These are phyloP conservation scores for Hirsutella rhossiliensis DNA, from an alignment of 2,329 filamentous ascomycete species.

Conservation along the genomic window DNA sequence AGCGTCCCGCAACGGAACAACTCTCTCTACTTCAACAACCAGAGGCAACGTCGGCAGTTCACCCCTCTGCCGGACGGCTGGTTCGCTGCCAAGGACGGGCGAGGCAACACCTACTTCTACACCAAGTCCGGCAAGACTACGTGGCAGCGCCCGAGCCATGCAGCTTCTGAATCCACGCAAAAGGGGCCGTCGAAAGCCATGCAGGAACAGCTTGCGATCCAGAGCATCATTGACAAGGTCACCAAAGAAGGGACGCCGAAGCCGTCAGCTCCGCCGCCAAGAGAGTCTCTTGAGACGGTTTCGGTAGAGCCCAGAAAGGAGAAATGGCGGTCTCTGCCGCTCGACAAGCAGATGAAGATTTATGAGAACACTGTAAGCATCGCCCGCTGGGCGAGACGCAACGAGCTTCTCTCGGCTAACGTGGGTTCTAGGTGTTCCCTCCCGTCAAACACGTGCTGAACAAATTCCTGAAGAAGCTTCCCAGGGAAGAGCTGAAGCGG, in stretches of 20 bases:
- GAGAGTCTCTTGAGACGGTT: slow-evolving; percentile 44
- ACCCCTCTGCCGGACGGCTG: slow-evolving; percentile 67
- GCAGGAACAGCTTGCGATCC: slow-evolving; percentile 59
- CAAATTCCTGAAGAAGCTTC: slow-evolving; percentile 77
- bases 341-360: slow-evolving; percentile 87
- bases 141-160: slow-evolving; percentile 65
- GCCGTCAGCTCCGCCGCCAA: slow-evolving; percentile 47
- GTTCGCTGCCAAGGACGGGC: slow-evolving; percentile 62
- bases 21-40: slow-evolving; percentile 34
- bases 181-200: slow-evolving; percentile 53
- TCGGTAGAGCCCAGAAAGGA: slow-evolving; percentile 50
- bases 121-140: slow-evolving; percentile 65
- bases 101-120: slow-evolving; percentile 77
- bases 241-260: slow-evolving; percentile 52
- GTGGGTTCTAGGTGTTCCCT: slow-evolving; percentile 55
- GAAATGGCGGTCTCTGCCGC: slow-evolving; percentile 55
- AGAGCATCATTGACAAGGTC: slow-evolving; percentile 77
- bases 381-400: no score
- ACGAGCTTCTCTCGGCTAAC: background rate
- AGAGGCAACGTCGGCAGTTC: slow-evolving; percentile 44
- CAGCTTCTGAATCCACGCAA: slow-evolving; percentile 50
- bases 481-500: slow-evolving; percentile 61
- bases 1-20: slow-evolving; percentile 42
- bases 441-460: slow-evolving; percentile 77
- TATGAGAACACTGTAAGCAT: slow-evolving; percentile 79